Percentiles rank a stretch among this genome's conserved stretches.
These are phyloP conservation scores for Handroanthus guayacan DNA, from an alignment of 257 asterid genomes.

Conservation along the genomic window DNA sequence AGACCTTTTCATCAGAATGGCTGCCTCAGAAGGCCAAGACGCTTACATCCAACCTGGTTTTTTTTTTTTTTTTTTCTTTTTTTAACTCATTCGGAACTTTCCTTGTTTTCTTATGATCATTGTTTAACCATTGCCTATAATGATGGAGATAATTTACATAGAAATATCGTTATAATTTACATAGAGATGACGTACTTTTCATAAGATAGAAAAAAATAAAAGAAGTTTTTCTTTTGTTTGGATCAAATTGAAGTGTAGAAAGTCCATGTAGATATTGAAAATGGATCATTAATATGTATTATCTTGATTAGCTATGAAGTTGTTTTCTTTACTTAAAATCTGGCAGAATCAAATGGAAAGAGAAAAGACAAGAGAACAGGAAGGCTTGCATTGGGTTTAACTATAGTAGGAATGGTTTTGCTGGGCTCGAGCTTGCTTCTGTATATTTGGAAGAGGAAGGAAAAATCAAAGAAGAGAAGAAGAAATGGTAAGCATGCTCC, in stretches of 20 bases:
- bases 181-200: no score
- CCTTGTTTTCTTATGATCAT: no score
- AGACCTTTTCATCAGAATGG: slow-evolving; percentile 45
- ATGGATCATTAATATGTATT: background rate
- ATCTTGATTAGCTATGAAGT: background rate
- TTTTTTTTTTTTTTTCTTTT: no score
- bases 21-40: slow-evolving; percentile 43
- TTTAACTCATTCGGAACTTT: background rate
- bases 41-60: no score
- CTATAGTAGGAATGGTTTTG: slow-evolving; percentile 1
- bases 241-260: background rate
- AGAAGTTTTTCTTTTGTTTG: background rate
- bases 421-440: slow-evolving; percentile 19
- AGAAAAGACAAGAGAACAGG: slow-evolving; percentile 15
- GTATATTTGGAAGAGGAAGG: slow-evolving; percentile 21
- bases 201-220: no score
- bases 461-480: background rate
- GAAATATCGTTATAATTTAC: no score
- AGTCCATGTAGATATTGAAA: no score
- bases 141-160: no score
- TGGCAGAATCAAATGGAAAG: background rate
- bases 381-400: slow-evolving; percentile 12
- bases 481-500: slow-evolving; percentile 3
- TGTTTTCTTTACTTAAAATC: background rate
- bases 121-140: no score